Evolutionary conservation across 805 yeast genomes (phyloP).

Genomic region (Schwanniomyces yamadae): DNA sequence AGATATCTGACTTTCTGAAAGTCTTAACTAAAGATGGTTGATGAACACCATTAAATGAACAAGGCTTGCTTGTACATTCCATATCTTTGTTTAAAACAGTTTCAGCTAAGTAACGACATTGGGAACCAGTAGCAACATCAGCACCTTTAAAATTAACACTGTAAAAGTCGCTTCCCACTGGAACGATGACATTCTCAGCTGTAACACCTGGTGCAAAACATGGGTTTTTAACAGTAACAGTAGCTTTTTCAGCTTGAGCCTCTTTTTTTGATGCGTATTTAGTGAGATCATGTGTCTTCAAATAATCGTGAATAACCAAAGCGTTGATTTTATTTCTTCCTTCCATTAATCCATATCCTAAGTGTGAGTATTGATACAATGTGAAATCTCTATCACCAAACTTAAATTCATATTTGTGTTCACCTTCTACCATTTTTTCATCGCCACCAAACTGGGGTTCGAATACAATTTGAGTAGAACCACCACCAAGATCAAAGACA

Average conservation of each 20-base stretch:
- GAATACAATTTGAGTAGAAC: constrained; percentile 97
- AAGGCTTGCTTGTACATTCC: constrained; percentile 72
- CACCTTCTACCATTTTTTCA: constrained; percentile 80
- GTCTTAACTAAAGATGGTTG: constrained; percentile 87
- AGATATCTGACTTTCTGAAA: constrained; percentile 78
- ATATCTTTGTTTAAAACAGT: constrained; percentile 77
- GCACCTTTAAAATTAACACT: constrained; percentile 68
- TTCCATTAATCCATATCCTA: constrained; percentile 94
- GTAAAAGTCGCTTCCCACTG: constrained; percentile 44
- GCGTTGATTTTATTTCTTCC: constrained; percentile 83
- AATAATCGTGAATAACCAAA: constrained; percentile 54
- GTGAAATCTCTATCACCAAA: constrained; percentile 82
- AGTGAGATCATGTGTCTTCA: constrained; percentile 29
- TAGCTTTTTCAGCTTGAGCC: constrained; percentile 38
- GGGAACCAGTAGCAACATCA: constrained; percentile 52
- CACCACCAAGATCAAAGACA: constrained; percentile 97
- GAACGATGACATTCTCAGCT: constrained; percentile 62
- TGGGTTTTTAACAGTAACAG: constrained; percentile 63
- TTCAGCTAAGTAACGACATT: constrained; percentile 86
- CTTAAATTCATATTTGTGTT: constrained; percentile 74
- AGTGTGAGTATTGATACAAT: constrained; percentile 90
- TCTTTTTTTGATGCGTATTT: constrained; percentile 24
- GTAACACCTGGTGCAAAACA: constrained; percentile 80
- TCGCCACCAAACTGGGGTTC: constrained; percentile 75
- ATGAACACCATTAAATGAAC: constrained; percentile 96